Base-by-base conservation (phyloP, 176 grass and related monocot species). In the Carex kokanica region DNA sequence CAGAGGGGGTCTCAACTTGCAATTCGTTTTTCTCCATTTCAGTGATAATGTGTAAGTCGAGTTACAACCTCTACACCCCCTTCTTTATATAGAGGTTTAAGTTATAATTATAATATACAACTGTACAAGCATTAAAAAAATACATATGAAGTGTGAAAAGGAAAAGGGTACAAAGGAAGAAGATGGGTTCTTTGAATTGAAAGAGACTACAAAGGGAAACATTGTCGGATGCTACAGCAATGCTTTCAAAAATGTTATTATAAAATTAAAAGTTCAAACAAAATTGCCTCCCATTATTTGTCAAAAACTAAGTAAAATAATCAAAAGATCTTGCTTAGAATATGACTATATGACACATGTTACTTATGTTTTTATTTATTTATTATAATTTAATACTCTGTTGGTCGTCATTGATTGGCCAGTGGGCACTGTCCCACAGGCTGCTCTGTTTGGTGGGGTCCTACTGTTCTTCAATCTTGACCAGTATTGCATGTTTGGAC, bases 81-180 rank as follows among this genome's bases (percentile, higher is more conserved):
- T 20, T 31, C 49, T 23, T 77, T 77, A 77, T 77, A 77, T 77
- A 77, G 72, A 77, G 72, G 72, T 17, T 55, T 8, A 71, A 27
- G 11, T 73, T 47, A 21, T 8, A 71, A 4, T 73, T 47, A 21
- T 23, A 73, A 49, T 49, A 23, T 25, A 77, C 23, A 77, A 25
- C 15, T 17, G 21, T 38, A 68, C 17, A 32, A 71, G 38, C 31
- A 2, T 68, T 74, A 17, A 77, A 55, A 77, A 77, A 55, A 74
- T 4, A 49, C 21, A 52, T 14, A 51, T 24, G 29, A 77, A 77
- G 49, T 29, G 49, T 53, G 24, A 54, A 77, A 77, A 75, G 31
- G 49, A 31, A 55, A 77, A 31, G 13, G 2, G 72, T 24, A 40
- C 20, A 43, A 82, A 65, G 43, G 60, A 49, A 27, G 38, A 49